Conservation (phyloP, 192 early-diverging fungal species). For the Coemansia sp. region DNA sequence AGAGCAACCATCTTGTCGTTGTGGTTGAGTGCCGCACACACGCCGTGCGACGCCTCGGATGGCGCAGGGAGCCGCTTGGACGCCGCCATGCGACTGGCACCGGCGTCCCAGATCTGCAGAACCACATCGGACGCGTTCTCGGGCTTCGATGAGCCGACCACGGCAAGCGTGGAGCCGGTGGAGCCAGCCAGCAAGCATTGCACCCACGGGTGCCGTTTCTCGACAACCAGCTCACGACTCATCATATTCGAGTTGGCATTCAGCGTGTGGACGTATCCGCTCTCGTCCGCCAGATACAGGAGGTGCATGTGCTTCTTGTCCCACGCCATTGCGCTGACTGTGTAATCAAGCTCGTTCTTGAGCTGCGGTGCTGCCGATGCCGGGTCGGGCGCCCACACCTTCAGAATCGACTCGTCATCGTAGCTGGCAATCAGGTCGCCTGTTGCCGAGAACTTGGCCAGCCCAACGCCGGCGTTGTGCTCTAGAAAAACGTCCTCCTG, state of each 20-base stretch:
- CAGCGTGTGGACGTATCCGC: slow-evolving; percentile 48
- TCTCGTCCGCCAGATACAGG: slow-evolving; percentile 50
- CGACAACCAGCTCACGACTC: slow-evolving; percentile 32
- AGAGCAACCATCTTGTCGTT: slow-evolving; percentile 48
- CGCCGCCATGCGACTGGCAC: slow-evolving; percentile 23
- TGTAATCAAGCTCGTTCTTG: slow-evolving; percentile 53
- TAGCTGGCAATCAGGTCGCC: slow-evolving; percentile 54
- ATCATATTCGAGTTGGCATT: slow-evolving; percentile 50
- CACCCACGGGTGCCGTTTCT: slow-evolving; percentile 43
- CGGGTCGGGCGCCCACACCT: slow-evolving; percentile 52
- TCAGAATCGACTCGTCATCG: slow-evolving; percentile 54
- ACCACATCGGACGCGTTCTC: slow-evolving; percentile 38
- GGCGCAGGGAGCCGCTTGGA: slow-evolving; percentile 21
- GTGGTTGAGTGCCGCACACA: slow-evolving; percentile 52
- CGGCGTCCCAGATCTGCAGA: slow-evolving; percentile 51
- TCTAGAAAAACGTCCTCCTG: slow-evolving; percentile 54
- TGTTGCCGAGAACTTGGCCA: slow-evolving; percentile 46
- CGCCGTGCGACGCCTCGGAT: slow-evolving; percentile 37
- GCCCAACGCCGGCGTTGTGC: slow-evolving; percentile 48
- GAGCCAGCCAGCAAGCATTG: slow-evolving; percentile 45
- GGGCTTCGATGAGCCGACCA: slow-evolving; percentile 42
- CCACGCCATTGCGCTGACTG: slow-evolving; percentile 52
- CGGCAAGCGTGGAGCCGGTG: slow-evolving; percentile 39
- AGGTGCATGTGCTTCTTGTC: slow-evolving; percentile 47
- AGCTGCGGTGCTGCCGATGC: slow-evolving; percentile 31